Evolutionary conservation across 495 filamentous ascomycete species (phyloP).

Genomic region (Jackrogersella multiformis): DNA sequence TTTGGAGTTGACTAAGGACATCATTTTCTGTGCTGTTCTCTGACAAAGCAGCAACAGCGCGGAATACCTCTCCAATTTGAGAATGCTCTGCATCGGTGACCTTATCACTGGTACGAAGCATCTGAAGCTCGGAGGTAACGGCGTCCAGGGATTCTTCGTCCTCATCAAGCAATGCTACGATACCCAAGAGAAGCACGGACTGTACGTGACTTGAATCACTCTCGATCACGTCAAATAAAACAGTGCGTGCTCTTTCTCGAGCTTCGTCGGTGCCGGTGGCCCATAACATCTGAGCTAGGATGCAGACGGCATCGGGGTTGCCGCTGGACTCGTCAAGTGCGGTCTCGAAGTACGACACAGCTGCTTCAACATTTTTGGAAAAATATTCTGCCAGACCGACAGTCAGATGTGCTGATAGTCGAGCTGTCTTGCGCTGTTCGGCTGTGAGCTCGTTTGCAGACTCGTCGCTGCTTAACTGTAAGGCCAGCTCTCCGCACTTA

Average conservation of each 20-base stretch:
- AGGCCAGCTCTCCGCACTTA: slow-evolving; percentile 75
- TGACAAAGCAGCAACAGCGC: slow-evolving; percentile 52
- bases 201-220: slow-evolving; percentile 75
- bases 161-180: slow-evolving; percentile 80
- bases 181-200: slow-evolving; percentile 79
- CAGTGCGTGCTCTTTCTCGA: slow-evolving; percentile 75
- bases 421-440: slow-evolving; percentile 67
- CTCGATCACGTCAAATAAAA: slow-evolving; percentile 81
- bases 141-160: slow-evolving; percentile 82
- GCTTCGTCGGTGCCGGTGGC: slow-evolving; percentile 82
- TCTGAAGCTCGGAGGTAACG: slow-evolving; percentile 78
- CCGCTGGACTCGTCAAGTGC: slow-evolving; percentile 81
- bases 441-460: slow-evolving; percentile 60
- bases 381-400: slow-evolving; percentile 85
- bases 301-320: slow-evolving; percentile 85
- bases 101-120: slow-evolving; percentile 69
- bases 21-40: slow-evolving; percentile 45
- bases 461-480: slow-evolving; percentile 74
- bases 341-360: slow-evolving; percentile 80
- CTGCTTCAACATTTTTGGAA: slow-evolving; percentile 65
- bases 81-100: slow-evolving; percentile 56
- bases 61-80: slow-evolving; percentile 57
- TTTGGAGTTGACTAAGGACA: slow-evolving; percentile 65
- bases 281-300: slow-evolving; percentile 92
- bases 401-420: slow-evolving; percentile 86